Conservation (phyloP, 495 filamentous ascomycete genomes). For the Penicillium pancosmium region DNA sequence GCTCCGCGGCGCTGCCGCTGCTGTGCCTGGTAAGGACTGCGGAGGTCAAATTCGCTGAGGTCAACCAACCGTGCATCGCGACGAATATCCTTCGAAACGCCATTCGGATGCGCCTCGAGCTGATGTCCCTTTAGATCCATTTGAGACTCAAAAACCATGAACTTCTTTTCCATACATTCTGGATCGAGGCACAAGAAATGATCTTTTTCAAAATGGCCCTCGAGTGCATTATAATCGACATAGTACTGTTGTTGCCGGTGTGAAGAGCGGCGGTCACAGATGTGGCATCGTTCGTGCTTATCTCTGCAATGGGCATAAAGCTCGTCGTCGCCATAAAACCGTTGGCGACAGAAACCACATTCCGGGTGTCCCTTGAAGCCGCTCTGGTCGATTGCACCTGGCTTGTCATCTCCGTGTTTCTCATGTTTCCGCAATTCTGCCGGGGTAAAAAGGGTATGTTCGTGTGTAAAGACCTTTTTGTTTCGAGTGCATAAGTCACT, state of each 20-base stretch:
- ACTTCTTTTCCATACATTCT: constrained; percentile 95
- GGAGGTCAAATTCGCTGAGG: constrained; percentile 80
- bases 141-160: constrained; percentile 93
- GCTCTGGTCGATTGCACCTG: constrained; percentile 87
- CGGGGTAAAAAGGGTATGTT: constrained; percentile 91
- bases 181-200: constrained; percentile 84
- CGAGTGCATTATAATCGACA: constrained; percentile 78
- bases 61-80: constrained; percentile 87
- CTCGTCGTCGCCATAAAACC: constrained; percentile 97
- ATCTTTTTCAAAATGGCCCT: constrained; percentile 81
- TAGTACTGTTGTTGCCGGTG: constrained; percentile 84
- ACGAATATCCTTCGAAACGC: constrained; percentile 78
- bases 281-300: constrained; percentile 90
- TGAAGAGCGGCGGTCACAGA: constrained; percentile 78
- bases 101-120: constrained; percentile 72
- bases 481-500: constrained; percentile 88
- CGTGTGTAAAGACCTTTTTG: constrained; percentile 98
- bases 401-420: constrained; percentile 86
- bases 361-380: constrained; percentile 96
- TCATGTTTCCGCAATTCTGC: constrained; percentile 84
- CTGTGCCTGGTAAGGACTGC: constrained; percentile 66
- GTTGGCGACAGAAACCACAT: constrained; percentile 86
- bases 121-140: constrained; percentile 92
- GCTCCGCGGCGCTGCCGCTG: constrained; percentile 60
- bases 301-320: constrained; percentile 89